A percentile compares a stretch with the other conserved stretches of the same genome.
phyloP scores from a whole-genome alignment of 2,329 filamentous ascomycete genomes.

The Phialophora verrucosa region DNA sequence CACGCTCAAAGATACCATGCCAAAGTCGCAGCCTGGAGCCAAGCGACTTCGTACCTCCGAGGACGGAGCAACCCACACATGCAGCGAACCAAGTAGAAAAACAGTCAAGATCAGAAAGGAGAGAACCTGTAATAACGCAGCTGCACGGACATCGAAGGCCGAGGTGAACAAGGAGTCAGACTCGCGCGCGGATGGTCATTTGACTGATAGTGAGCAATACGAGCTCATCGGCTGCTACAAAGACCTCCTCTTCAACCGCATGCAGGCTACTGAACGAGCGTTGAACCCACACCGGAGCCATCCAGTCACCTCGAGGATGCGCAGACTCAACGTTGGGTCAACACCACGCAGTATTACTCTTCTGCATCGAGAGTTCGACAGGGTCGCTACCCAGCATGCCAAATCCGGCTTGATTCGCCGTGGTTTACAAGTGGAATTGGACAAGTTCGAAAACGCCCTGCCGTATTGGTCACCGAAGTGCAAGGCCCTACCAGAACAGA shows the following conservation, averaged over 20 bases:
- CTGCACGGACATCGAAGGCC: neutral
- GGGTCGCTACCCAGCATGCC: neutral
- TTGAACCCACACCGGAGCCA: neutral
- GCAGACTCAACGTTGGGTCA: neutral
- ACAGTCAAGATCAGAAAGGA: neutral
- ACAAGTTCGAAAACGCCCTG: slow-evolving; percentile 1
- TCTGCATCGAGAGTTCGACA: neutral
- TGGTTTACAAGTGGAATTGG: neutral
- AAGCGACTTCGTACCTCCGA: neutral
- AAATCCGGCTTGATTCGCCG: neutral
- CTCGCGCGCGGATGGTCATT: neutral
- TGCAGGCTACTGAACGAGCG: neutral
- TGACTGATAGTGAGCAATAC: neutral
- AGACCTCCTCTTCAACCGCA: neutral
- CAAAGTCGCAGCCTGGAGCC: neutral
- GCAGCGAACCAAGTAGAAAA: neutral
- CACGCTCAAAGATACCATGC: neutral
- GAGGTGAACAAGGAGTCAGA: neutral
- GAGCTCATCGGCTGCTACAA: neutral
- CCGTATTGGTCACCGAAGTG: slow-evolving; percentile 10
- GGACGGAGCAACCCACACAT: neutral
- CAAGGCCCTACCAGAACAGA: neutral
- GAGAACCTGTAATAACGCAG: neutral
- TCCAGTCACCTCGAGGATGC: neutral
- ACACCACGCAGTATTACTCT: neutral